These are phyloP conservation scores for Trypanosomatidae sp. DNA, from an alignment of 208 protist species.

Conservation along the genomic window DNA sequence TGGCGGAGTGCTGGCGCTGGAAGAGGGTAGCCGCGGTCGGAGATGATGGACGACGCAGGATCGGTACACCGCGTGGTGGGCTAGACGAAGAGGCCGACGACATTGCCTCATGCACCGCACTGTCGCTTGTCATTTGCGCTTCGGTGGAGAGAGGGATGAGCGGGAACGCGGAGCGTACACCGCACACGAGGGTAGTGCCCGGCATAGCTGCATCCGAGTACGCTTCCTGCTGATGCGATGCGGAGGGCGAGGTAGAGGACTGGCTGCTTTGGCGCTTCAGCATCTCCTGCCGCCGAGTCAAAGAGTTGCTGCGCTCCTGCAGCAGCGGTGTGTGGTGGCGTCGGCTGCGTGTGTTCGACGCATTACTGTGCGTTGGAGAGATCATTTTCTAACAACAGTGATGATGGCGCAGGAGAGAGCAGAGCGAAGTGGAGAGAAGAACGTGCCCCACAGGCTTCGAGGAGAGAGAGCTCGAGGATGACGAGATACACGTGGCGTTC, in stretches of 20 bases:
- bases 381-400: not conserved
- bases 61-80: not conserved
- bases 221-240: not conserved
- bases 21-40: conserved; percentile 1
- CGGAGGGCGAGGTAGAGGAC: not conserved
- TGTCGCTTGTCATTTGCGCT: conserved; percentile 4
- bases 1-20: not conserved
- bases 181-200: conserved; percentile 11
- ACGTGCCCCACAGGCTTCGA: not conserved
- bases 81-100: not conserved
- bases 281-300: conserved; percentile 21
- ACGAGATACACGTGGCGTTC: not conserved
- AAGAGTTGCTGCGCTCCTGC: conserved; percentile 14
- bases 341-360: conserved; percentile 2
- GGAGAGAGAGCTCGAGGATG: not conserved
- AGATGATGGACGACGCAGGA: not conserved
- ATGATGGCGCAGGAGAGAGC: not conserved
- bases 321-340: conserved; percentile 25
- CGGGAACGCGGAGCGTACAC: conserved; percentile 15
- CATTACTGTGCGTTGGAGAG: conserved; percentile 11
- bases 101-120: not conserved
- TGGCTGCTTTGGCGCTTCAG: conserved; percentile 6
- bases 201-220: not conserved
- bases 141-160: conserved; percentile 5
- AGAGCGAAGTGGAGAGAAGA: not conserved